Evolutionary conservation across 2,329 filamentous ascomycete genomes (phyloP).

Genomic region (Pseudohalonectria lignicola): DNA sequence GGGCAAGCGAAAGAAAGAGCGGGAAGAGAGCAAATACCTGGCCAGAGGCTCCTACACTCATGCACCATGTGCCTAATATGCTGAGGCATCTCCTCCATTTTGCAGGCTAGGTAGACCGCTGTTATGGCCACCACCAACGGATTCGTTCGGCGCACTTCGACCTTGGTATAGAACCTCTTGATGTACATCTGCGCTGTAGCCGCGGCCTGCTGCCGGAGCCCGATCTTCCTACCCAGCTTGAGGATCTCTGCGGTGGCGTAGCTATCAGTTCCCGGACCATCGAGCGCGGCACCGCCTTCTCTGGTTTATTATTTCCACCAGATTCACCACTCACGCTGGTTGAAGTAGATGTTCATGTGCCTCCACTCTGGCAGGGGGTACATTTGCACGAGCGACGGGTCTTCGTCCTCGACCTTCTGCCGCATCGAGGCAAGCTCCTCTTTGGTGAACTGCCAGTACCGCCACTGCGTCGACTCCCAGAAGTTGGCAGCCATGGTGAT

Average conservation of each 20-base stretch:
- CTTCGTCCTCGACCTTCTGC: conserved; percentile 65
- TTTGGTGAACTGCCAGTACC: conserved; percentile 82
- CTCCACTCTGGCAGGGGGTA: conserved; percentile 74
- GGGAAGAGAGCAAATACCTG: conserved; percentile 32
- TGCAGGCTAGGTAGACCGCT: conserved; percentile 88
- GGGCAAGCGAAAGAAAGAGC: no score
- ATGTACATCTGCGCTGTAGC: conserved; percentile 93
- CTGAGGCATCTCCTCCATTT: conserved; percentile 95
- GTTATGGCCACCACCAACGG: conserved; percentile 90
- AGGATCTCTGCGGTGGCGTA: conserved; percentile 70
- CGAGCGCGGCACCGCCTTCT: no score
- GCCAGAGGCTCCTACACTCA: conserved; percentile 79
- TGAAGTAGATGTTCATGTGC: conserved; percentile 84
- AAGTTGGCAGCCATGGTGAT: conserved; percentile 79
- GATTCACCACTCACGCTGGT: conserved; percentile 59
- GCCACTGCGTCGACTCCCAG: conserved; percentile 89
- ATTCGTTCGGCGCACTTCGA: conserved; percentile 87
- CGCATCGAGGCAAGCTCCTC: conserved; percentile 68
- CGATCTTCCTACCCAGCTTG: conserved; percentile 74
- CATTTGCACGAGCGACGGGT: conserved; percentile 62
- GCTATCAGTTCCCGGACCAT: no score
- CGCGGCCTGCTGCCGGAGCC: conserved; percentile 79
- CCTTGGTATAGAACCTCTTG: conserved; percentile 83
- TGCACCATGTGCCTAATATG: conserved; percentile 86
- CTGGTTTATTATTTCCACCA: no score